phyloP scores from a whole-genome alignment of 352 stramenopile species.

The Pythium brassicae region DNA sequence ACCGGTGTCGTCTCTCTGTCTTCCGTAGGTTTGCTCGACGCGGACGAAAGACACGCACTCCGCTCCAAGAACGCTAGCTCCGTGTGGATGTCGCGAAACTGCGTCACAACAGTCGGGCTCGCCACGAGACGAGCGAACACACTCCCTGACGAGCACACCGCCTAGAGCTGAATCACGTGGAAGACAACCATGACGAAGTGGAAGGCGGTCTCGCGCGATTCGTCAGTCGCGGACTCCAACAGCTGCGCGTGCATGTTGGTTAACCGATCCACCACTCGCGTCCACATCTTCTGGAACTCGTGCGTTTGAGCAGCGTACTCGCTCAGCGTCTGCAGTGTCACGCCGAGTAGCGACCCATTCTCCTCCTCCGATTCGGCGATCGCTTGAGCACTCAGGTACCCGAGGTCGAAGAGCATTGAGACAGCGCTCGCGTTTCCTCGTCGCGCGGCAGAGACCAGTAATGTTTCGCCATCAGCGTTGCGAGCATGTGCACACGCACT shows the following conservation, averaged over 20 bases:
- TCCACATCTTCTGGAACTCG: conserved; percentile 1
- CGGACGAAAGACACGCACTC: background rate
- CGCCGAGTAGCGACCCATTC: background rate
- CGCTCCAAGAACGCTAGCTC: background rate
- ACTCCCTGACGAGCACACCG: background rate
- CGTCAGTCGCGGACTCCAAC: background rate
- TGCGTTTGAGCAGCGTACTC: background rate
- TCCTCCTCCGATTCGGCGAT: background rate
- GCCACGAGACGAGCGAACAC: conserved; percentile 1
- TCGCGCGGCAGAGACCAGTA: background rate
- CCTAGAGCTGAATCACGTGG: background rate
- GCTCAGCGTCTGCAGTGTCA: background rate
- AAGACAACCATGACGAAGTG: conserved; percentile 8
- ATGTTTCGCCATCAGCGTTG: background rate
- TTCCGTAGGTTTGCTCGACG: background rate
- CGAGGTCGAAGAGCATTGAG: background rate
- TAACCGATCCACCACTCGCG: background rate
- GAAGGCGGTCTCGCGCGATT: background rate
- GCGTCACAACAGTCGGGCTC: background rate
- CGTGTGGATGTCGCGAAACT: conserved; percentile 1
- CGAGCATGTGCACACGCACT: background rate
- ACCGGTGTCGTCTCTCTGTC: background rate
- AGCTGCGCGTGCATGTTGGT: background rate
- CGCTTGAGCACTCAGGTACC: background rate
- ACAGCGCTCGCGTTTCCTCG: background rate